Conservation (phyloP, 177 flowering plant species). For the Vitis hybrid region DNA sequence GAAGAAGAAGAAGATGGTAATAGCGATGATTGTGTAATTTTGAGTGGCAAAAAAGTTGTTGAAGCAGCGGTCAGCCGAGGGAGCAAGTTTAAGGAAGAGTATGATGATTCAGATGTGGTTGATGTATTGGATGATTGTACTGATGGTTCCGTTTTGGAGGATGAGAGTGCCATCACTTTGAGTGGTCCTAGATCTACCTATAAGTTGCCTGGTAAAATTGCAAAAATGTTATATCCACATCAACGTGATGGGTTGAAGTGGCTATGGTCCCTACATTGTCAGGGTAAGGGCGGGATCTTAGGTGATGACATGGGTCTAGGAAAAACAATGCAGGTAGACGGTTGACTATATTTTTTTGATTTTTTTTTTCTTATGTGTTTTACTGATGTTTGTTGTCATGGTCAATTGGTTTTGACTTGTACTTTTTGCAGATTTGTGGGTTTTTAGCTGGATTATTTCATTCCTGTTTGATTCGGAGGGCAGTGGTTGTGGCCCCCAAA, state of each 20-base stretch:
- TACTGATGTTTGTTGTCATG: not conserved
- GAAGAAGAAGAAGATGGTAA: slow-evolving; percentile 28
- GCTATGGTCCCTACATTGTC: slow-evolving; percentile 94
- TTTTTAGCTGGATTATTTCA: slow-evolving; percentile 82
- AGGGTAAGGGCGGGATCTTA: slow-evolving; percentile 82
- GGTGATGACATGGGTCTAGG: slow-evolving; percentile 99
- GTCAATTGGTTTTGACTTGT: not conserved
- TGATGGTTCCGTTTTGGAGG: slow-evolving; percentile 21
- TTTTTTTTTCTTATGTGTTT: not conserved
- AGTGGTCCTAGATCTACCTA: slow-evolving; percentile 43
- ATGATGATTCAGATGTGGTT: slow-evolving; percentile 12
- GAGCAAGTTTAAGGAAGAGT: slow-evolving; percentile 14
- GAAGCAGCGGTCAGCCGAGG: slow-evolving; percentile 14
- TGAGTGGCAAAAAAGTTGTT: slow-evolving; percentile 24
- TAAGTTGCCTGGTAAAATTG: slow-evolving; percentile 58
- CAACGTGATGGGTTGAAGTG: slow-evolving; percentile 89
- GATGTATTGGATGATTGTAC: slow-evolving; percentile 22
- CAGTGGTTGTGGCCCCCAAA: slow-evolving; percentile 86
- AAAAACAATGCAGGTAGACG: slow-evolving; percentile 93
- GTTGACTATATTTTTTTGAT: not conserved
- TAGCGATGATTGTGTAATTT: slow-evolving; percentile 43
- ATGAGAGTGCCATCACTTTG: slow-evolving; percentile 36
- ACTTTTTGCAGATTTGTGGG: slow-evolving; percentile 65
- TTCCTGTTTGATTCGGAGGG: slow-evolving; percentile 79
- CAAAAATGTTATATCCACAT: slow-evolving; percentile 81